phyloP scores from a whole-genome alignment of 495 filamentous ascomycete species.

The Xylaria flabelliformis region DNA sequence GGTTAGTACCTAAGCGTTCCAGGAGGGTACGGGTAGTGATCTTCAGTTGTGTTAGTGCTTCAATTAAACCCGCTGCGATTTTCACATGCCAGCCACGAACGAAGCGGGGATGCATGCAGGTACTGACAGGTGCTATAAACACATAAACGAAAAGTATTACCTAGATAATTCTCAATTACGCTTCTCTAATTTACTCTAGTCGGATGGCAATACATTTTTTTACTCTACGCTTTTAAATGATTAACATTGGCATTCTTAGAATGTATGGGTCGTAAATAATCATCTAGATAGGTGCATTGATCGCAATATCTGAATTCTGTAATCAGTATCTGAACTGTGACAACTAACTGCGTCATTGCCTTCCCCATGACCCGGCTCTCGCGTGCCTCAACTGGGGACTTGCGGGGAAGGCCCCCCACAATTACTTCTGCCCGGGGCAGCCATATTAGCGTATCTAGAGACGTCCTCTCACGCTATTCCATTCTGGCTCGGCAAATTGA shows the following conservation, averaged over 20 bases:
- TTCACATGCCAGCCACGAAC: constrained; percentile 18
- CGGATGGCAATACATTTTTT: not conserved
- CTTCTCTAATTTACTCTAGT: not conserved
- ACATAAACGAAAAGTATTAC: not conserved
- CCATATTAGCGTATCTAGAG: constrained; percentile 2
- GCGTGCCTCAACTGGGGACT: not conserved
- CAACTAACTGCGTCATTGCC: constrained; percentile 18
- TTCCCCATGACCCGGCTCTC: constrained; percentile 6
- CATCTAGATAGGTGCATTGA: constrained; percentile 2
- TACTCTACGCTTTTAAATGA: not conserved
- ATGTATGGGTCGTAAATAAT: not conserved
- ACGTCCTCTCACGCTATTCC: constrained; percentile 14
- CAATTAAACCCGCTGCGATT: not conserved
- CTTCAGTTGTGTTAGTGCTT: not conserved
- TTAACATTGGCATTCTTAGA: not conserved
- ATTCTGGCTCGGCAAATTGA: constrained; percentile 21
- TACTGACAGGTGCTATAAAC: not conserved
- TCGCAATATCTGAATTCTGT: not conserved
- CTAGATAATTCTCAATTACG: not conserved
- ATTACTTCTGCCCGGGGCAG: not conserved
- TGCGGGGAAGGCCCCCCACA: constrained; percentile 7
- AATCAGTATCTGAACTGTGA: not conserved
- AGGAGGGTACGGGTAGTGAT: not conserved
- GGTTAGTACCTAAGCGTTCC: not conserved
- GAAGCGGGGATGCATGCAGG: not conserved